A percentile compares a stretch with the other conserved stretches of the same genome.
Conservation (phyloP, 2,329 filamentous ascomycete genomes). For the Aspergillus uvarum region DNA sequence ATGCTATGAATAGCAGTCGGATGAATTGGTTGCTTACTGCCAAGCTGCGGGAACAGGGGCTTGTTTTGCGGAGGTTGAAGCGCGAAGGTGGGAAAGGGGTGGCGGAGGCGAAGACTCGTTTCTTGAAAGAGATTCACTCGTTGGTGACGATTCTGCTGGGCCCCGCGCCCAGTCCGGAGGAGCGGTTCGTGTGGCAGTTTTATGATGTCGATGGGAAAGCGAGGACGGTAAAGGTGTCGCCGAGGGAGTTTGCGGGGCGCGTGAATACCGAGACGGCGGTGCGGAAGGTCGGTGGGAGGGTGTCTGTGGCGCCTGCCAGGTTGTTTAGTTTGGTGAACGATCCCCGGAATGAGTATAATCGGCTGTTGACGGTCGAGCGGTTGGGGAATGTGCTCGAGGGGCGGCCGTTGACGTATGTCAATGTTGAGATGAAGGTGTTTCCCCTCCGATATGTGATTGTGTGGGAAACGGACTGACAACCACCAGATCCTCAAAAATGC, state of each 20-base stretch:
- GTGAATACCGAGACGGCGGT: constrained; percentile 54
- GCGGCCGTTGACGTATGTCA: constrained; percentile 74
- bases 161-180: constrained; percentile 67
- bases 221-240: constrained; percentile 63
- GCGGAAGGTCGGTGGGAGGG: neutral
- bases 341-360: constrained; percentile 72
- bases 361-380: constrained; percentile 71
- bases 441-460: no score
- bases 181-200: constrained; percentile 78
- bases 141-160: constrained; percentile 82
- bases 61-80: constrained; percentile 65
- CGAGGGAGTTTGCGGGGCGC: constrained; percentile 63
- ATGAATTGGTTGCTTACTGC: constrained; percentile 76
- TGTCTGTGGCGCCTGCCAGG: constrained; percentile 10
- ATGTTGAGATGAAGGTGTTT: constrained; percentile 63
- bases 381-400: constrained; percentile 81
- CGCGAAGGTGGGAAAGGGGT: constrained; percentile 39
- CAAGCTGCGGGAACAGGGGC: constrained; percentile 80
- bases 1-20: constrained; percentile 67
- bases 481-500: constrained; percentile 64
- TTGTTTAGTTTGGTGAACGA: constrained; percentile 83
- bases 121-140: constrained; percentile 76
- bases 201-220: constrained; percentile 67
- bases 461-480: neutral
- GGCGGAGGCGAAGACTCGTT: constrained; percentile 62